Base-by-base conservation (phyloP, 2,329 filamentous ascomycete species). In the Pseudogymnoascus sp. region DNA sequence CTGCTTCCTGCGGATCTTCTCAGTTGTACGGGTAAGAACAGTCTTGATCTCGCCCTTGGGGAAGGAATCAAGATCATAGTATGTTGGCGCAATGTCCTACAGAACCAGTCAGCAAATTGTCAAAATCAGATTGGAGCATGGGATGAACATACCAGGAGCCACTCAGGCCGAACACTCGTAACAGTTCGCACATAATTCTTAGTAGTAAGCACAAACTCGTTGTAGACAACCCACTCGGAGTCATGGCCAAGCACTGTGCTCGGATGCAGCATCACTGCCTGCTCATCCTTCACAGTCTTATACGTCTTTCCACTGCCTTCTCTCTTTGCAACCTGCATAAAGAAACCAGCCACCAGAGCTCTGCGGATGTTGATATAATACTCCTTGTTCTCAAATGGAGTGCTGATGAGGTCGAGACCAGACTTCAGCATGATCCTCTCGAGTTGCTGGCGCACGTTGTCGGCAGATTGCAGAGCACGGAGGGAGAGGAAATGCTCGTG, bases 251-350 rank as follows among this genome's bases (percentile, higher is more conserved):
- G 81, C 33, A 96, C 92, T 0, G 92, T 97, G 67, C 90, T 94
- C 1, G 94, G 94, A 77, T 99, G 94, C 65, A 99, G 83, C 70
- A 97, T 82, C 53, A 99, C 94, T 56, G 85, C 89, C 77, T 97
- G 93, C 71, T 97, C 90, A 73, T 99, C 95, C 80, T 97, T 99
- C 74, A 99, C 88, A 1, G 94, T 99, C 67, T 88, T 86, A 78
- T 99, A 99, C 44, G 90, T 85, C 81, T 97, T 97, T 72, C 90
- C 90, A 31, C 84, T 87, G 61, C 84, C 85, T 72, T 97, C 92
- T 73, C 89, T 91, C 85, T 96, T 97, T 64, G 94, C 95, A 21
- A 97, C 91, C 75, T 99, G 94, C 94, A 99, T 99, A 82, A 99
- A 99, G 82, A 99, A 99, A 35, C 95, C 94, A 0, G 92, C 84